Evolutionary conservation across 164 flowering plant species (phyloP).

Genomic region (Stephania yunnanensis): DNA sequence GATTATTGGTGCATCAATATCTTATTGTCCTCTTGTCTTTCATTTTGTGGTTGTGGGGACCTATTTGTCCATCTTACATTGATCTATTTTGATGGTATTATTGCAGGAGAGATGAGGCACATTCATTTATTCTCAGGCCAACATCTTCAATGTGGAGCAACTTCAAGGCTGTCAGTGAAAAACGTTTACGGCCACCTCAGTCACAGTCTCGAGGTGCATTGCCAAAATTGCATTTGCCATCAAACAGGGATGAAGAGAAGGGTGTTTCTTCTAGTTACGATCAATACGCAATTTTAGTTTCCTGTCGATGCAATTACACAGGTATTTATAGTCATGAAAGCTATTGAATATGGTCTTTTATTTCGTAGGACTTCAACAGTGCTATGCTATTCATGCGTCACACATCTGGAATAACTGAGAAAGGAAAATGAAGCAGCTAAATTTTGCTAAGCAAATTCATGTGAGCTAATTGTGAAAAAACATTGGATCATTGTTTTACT

Average conservation of each 20-base stretch:
- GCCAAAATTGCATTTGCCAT: conserved; percentile 34
- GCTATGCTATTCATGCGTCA: neutral
- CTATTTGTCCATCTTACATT: neutral
- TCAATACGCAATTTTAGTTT: conserved; percentile 75
- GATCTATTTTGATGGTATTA: neutral
- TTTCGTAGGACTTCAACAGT: neutral
- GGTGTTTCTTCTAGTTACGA: conserved; percentile 32
- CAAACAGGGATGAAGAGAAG: conserved; percentile 35
- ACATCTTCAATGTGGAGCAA: conserved; percentile 52
- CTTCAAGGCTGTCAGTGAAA: conserved; percentile 33
- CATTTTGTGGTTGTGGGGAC: neutral
- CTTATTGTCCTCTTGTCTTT: neutral
- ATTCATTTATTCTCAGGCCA: conserved; percentile 91
- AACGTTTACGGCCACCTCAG: conserved; percentile 33
- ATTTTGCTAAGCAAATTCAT: neutral
- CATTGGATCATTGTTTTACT: too few relatives aligned
- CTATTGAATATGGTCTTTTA: neutral
- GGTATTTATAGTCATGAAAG: conserved; percentile 35
- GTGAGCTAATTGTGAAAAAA: neutral
- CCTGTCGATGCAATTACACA: conserved; percentile 92
- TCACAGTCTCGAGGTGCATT: conserved; percentile 26
- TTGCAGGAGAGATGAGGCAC: conserved; percentile 95
- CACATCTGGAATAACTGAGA: neutral
- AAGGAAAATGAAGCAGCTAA: neutral
- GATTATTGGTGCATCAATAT: neutral